Evolutionary conservation across 2,329 filamentous ascomycete genomes (phyloP).

Genomic region (Helotiales sp.): DNA sequence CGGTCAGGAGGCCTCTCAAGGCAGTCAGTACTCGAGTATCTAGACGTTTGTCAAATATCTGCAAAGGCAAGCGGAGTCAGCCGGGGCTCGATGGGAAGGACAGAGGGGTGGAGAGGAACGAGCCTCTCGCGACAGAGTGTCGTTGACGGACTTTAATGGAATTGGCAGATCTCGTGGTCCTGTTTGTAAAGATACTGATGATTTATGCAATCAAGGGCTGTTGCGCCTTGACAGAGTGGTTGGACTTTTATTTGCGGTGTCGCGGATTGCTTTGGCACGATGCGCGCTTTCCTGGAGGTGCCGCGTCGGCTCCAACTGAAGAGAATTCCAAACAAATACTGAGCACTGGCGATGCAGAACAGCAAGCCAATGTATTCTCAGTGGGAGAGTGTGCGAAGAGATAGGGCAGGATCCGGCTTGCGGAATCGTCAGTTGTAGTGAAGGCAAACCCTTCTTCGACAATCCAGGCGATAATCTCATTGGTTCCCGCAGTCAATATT

Average conservation of each 20-base stretch:
- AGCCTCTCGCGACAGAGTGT: constrained; percentile 24
- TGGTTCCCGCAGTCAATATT: not conserved
- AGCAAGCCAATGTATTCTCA: not conserved
- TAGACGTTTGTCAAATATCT: not conserved
- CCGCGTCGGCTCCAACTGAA: not conserved
- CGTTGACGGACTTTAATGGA: constrained; percentile 15
- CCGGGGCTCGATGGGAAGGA: constrained; percentile 6
- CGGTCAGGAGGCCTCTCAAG: not conserved
- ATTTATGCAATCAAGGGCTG: constrained; percentile 14
- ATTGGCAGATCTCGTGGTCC: not conserved
- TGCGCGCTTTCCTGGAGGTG: not conserved
- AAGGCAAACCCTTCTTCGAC: no score
- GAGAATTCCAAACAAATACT: not conserved
- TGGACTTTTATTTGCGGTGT: constrained; percentile 18
- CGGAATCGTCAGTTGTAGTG: not conserved
- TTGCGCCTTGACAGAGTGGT: constrained; percentile 11
- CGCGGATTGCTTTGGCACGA: constrained; percentile 6
- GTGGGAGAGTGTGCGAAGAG: not conserved
- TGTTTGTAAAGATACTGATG: constrained; percentile 1
- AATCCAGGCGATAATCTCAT: no score
- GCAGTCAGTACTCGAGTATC: not conserved
- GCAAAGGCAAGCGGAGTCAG: constrained; percentile 3
- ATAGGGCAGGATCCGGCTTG: not conserved
- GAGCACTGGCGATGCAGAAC: not conserved
- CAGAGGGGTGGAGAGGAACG: constrained; percentile 9